Percentiles rank a stretch among this genome's conserved stretches.
These are phyloP conservation scores for Vararia minispora DNA, from an alignment of 768 basidiomycete genomes.

Conservation along the genomic window DNA sequence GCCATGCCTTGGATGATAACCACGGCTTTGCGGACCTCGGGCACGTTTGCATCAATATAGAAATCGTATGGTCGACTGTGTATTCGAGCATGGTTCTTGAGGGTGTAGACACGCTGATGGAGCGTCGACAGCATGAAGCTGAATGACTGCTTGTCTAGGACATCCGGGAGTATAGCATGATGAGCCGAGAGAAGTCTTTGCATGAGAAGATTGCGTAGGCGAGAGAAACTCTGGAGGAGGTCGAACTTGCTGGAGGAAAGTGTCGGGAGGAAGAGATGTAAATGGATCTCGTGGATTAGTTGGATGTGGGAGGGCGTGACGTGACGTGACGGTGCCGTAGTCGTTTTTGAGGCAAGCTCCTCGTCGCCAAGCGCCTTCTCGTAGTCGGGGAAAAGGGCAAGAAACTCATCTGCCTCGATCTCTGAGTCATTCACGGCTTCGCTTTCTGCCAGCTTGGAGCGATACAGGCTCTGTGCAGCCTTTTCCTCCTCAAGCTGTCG, in stretches of 20 bases:
- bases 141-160: conserved; percentile 39
- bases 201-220: no score
- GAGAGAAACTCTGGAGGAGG: no score
- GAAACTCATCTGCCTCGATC: conserved; percentile 74
- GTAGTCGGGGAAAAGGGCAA: conserved; percentile 76
- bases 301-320: neutral
- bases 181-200: neutral
- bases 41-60: conserved; percentile 68
- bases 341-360: no score
- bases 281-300: neutral
- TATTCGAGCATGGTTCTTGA: conserved; percentile 17
- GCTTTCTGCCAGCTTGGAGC: conserved; percentile 42
- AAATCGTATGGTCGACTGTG: conserved; percentile 45
- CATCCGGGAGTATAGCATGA: conserved; percentile 11
- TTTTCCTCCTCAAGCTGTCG: conserved; percentile 53
- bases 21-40: conserved; percentile 54
- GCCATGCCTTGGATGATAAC: conserved; percentile 39
- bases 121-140: conserved; percentile 43
- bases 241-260: no score
- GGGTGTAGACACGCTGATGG: conserved; percentile 25
- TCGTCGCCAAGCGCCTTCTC: conserved; percentile 42
- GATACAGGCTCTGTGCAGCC: conserved; percentile 68
- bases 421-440: conserved; percentile 56
- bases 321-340: neutral
- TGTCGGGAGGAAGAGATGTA: neutral